Conservation (phyloP, 305 asterid genomes). For the Fraxinus floribunda region DNA sequence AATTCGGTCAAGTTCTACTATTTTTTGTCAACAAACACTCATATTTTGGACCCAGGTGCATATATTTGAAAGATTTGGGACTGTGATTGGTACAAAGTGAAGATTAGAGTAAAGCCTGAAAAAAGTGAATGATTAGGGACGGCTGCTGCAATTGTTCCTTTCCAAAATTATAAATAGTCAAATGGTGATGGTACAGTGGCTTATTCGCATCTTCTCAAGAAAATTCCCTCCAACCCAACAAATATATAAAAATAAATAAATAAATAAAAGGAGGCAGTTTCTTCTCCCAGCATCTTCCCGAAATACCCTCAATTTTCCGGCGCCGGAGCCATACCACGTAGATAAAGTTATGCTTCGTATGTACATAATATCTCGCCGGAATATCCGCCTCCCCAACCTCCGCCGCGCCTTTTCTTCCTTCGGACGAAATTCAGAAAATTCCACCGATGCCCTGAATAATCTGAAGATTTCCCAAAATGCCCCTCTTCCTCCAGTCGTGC, state of each 20-base stretch:
- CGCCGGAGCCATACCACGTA: neutral
- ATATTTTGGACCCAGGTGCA: too few species aligned
- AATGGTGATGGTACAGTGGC: neutral
- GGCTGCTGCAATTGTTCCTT: too few species aligned
- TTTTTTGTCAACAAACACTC: too few species aligned
- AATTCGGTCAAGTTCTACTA: too few species aligned
- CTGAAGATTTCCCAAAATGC: conserved; percentile 30
- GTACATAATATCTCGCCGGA: conserved; percentile 44
- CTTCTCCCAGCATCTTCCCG: neutral
- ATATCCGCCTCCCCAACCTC: conserved; percentile 35
- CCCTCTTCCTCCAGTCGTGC: conserved; percentile 35
- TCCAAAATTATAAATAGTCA: too few species aligned
- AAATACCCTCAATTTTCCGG: neutral
- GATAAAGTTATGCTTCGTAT: conserved; percentile 50
- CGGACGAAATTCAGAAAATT: conserved; percentile 24
- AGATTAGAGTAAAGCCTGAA: too few species aligned
- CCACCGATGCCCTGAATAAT: conserved; percentile 28
- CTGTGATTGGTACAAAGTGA: too few species aligned
- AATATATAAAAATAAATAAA: neutral
- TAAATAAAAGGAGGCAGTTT: neutral
- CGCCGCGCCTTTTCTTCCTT: conserved; percentile 45
- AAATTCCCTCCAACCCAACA: neutral
- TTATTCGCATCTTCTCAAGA: neutral
- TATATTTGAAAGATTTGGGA: too few species aligned
- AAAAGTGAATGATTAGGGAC: too few species aligned